A percentile compares a stretch with the other conserved stretches of the same genome.
phyloP scores from a whole-genome alignment of 495 filamentous ascomycete species.

The Cairneyella variabilis region DNA sequence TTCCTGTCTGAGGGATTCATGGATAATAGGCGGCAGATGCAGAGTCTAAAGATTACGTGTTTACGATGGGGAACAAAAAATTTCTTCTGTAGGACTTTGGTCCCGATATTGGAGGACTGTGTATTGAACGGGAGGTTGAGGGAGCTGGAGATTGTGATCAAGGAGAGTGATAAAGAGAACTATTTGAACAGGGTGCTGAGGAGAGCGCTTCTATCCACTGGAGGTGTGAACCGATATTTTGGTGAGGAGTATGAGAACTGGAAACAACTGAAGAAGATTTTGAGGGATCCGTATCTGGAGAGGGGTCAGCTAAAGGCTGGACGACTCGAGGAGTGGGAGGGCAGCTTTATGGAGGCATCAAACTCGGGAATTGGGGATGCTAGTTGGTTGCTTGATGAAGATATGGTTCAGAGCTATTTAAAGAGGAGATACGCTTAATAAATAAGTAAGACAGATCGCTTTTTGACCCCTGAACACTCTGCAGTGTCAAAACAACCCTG shows the following conservation, averaged over 20 bases:
- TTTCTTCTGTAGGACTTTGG: slow-evolving; percentile 15
- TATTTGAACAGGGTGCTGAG: no score
- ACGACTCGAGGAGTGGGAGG: background rate
- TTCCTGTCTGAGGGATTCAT: slow-evolving; percentile 11
- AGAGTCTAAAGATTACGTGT: slow-evolving; percentile 3
- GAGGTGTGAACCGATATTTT: background rate
- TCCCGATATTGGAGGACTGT: slow-evolving; percentile 19
- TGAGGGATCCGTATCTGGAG: slow-evolving; percentile 29
- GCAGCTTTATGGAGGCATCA: background rate
- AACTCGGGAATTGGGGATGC: background rate
- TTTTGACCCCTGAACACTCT: no score
- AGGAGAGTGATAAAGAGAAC: no score
- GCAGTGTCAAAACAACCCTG: no score
- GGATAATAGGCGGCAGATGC: slow-evolving; percentile 11
- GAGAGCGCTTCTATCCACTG: background rate
- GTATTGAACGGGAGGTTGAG: slow-evolving; percentile 24
- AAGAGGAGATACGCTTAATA: no score
- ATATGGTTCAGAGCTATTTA: no score
- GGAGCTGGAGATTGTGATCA: slow-evolving; percentile 15
- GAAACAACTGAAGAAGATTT: slow-evolving; percentile 18
- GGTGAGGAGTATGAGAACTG: slow-evolving; percentile 12
- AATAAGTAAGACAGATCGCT: no score
- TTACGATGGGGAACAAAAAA: slow-evolving; percentile 21
- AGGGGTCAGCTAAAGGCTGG: slow-evolving; percentile 14
- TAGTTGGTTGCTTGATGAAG: background rate